phyloP scores from a whole-genome alignment of 176 grass and related monocot genomes.

The Triticum dicoccoides region DNA sequence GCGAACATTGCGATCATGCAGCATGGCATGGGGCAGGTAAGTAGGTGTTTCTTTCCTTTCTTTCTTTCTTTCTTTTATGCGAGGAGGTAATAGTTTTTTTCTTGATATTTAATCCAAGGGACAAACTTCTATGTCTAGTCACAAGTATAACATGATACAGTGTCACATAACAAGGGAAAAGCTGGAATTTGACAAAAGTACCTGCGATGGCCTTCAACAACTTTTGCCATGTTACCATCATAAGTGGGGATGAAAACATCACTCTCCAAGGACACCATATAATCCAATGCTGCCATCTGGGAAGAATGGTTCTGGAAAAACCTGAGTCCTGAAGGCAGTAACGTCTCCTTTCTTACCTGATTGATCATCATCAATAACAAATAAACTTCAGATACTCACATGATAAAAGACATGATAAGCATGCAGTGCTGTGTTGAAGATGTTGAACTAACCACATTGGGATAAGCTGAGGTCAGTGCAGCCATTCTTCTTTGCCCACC shows the following conservation, averaged over 20 bases:
- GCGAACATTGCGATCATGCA: background rate
- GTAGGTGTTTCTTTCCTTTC: background rate
- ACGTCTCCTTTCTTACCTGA: slow-evolving; percentile 88
- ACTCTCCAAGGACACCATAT: slow-evolving; percentile 90
- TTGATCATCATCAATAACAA: slow-evolving; percentile 28
- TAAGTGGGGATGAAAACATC: slow-evolving; percentile 91
- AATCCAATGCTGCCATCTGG: slow-evolving; percentile 97
- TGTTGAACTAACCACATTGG: slow-evolving; percentile 73
- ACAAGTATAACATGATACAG: background rate
- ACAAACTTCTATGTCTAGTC: background rate
- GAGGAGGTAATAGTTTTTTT: background rate
- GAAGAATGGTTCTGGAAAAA: slow-evolving; percentile 95
- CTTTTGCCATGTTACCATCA: slow-evolving; percentile 94
- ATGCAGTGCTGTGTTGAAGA: slow-evolving; percentile 22
- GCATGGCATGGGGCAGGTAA: background rate
- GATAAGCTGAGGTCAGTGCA: slow-evolving; percentile 61
- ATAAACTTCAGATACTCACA: slow-evolving; percentile 2
- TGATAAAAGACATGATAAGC: background rate
- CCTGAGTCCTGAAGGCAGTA: slow-evolving; percentile 62
- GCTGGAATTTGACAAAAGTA: slow-evolving; percentile 30
- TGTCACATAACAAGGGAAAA: background rate
- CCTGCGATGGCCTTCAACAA: slow-evolving; percentile 95
- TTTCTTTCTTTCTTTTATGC: background rate
- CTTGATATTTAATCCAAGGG: background rate
- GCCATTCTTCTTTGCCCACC: slow-evolving; percentile 86